A percentile compares a stretch with the other conserved stretches of the same genome.
phyloP scores from a whole-genome alignment of 208 protist species.

The Leishmania mexicana region DNA sequence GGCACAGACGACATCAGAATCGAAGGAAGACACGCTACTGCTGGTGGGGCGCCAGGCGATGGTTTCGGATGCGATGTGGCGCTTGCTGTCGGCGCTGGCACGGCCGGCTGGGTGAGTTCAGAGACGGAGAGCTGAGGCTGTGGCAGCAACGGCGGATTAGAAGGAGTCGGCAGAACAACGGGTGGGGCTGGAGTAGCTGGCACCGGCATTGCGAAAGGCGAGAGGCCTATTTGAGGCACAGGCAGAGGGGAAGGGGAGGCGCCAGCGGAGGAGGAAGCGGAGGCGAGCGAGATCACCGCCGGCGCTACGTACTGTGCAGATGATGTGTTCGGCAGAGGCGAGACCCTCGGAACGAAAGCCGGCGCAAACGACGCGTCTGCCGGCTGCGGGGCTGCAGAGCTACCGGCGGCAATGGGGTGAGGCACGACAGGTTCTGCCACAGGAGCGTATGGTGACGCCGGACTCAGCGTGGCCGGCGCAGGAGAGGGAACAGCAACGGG shows the following conservation, averaged over 20 bases:
- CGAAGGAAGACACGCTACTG: neutral
- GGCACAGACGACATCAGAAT: neutral
- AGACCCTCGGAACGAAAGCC: neutral
- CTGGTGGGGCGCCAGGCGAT: neutral
- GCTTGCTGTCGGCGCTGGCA: neutral
- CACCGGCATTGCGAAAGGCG: neutral
- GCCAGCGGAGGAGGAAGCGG: neutral
- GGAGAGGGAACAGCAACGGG: conserved; percentile 6
- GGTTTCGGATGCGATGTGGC: neutral
- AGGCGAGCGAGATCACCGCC: neutral
- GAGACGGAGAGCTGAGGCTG: neutral
- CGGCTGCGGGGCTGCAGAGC: conserved; percentile 2
- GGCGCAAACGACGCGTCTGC: neutral
- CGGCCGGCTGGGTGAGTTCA: neutral
- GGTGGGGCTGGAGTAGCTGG: neutral
- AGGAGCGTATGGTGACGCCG: neutral
- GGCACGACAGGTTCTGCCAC: neutral
- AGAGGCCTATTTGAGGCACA: neutral
- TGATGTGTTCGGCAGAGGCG: conserved; percentile 4
- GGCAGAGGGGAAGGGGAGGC: neutral
- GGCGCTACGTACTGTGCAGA: neutral
- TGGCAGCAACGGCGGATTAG: neutral
- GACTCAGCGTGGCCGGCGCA: neutral
- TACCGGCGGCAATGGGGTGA: neutral
- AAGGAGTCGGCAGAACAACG: neutral